Evolutionary conservation across 306 rosid genomes (phyloP), one percentile per base, ranked within the genome.

Genomic region (Morella rubra): DNA sequence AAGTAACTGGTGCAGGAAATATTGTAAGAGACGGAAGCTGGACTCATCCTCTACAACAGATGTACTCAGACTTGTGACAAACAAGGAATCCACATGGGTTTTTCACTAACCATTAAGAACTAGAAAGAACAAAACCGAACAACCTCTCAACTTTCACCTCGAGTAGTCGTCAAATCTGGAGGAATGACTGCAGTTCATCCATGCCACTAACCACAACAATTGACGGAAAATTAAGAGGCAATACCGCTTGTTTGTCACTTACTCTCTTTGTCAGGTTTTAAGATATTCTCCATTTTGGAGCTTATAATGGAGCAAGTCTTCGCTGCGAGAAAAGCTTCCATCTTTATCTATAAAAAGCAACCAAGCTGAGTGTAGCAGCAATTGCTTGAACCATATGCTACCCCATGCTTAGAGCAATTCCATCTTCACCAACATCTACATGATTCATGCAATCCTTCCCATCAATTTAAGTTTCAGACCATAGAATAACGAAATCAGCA

Each of bases 311-410:
- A 85, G 77, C 84, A 85, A 56, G 81, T 69, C 71, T 85, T 86
- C 51, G 89, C 84, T 37, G 85, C 83, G 56, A 91, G 73, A 68
- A 79, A 75, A 81, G 72, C 45, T 14, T 84, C 76, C 93, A 87
- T 89, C 67, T 70, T 85, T 82, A 72, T 73, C 66, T 46, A 49
- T 40, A 44, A 65, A 77, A 70, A 75, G 79, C 77, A 62, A 44
- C 42, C 75, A 60, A 73, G 77, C 27, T 45, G 77, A 79, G 46
- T 54, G 49, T 55, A 69, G 69, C 69, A 50, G 53, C 45, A 62
- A 46, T 13, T 44, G 44, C 76, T 73, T 80, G 77, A 84, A 79
- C 79, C 78, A 56, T 64, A 79, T 78, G 50, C 69, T 18, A 19
- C 22, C 50, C 84, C 73, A 81, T 71, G 15, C 47, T 73, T 53